Conservation (phyloP, 371 early-diverging fungal genomes). For the Dichotomocladium elegans region DNA sequence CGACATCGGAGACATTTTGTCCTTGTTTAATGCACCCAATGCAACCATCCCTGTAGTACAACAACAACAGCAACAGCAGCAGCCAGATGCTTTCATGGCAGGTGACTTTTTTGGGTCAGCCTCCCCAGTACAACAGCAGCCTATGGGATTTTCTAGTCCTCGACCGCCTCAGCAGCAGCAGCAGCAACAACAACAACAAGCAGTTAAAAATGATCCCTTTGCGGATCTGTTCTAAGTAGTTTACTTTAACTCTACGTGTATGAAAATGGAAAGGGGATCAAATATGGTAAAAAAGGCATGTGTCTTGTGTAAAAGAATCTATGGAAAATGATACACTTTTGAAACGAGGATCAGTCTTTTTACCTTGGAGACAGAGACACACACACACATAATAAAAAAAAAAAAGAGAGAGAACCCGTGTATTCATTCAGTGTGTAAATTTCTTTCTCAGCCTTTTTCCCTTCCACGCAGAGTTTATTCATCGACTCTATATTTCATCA, state of each 20-base stretch:
- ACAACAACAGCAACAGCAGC: conserved; percentile 6
- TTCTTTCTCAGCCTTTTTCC: not conserved
- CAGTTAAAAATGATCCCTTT: conserved; percentile 16
- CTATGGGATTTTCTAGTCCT: not conserved
- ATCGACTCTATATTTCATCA: not conserved
- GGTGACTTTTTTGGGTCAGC: conserved; percentile 16
- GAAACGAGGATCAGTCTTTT: too few relatives aligned
- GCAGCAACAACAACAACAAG: conserved; percentile 10
- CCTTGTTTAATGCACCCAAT: conserved; percentile 21
- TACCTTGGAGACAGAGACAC: too few relatives aligned
- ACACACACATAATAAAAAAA: too few relatives aligned
- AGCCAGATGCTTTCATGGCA: not conserved
- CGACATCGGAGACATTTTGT: conserved; percentile 35
- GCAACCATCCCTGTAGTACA: conserved; percentile 4
- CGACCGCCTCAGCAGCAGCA: conserved; percentile 7
- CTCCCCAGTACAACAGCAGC: conserved; percentile 3
- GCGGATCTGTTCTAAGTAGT: conserved; percentile 21
- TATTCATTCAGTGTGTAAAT: too few relatives aligned
- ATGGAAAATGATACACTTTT: too few relatives aligned
- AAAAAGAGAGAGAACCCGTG: too few relatives aligned
- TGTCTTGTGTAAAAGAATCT: too few relatives aligned
- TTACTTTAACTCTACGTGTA: too few relatives aligned
- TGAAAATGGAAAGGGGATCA: too few relatives aligned
- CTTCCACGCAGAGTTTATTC: not conserved
- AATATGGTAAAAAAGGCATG: too few relatives aligned